Percentiles rank a stretch among this genome's conserved stretches.
phyloP scores from a whole-genome alignment of 805 yeast species.

The Metschnikowia cubensis region DNA sequence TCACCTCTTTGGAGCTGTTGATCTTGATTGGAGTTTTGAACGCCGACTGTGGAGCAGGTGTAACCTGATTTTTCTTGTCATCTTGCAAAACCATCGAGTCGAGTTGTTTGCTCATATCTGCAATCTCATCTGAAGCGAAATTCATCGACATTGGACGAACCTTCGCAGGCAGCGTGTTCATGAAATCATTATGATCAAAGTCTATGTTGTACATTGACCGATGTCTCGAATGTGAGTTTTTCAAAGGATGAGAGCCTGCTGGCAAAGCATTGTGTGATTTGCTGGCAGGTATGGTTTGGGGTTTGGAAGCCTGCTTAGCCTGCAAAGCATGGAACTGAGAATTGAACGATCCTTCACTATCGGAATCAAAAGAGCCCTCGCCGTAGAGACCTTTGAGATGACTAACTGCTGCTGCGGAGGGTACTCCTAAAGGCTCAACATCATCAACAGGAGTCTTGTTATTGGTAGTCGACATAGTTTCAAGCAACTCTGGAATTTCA shows the following conservation, averaged over 20 bases:
- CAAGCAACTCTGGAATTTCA: constrained; percentile 39
- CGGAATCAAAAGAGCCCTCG: constrained; percentile 30
- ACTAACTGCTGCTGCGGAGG: constrained; percentile 29
- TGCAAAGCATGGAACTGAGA: constrained; percentile 17
- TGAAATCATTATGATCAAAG: constrained; percentile 7
- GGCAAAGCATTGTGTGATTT: constrained; percentile 2
- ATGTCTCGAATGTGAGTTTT: constrained; percentile 31
- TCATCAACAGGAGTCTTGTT: neutral
- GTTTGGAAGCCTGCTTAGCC: neutral
- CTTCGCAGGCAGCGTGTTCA: neutral
- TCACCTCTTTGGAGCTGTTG: constrained; percentile 1
- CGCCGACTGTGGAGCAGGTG: neutral
- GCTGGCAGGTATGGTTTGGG: constrained; percentile 1
- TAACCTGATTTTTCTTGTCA: neutral
- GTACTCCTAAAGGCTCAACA: constrained; percentile 36
- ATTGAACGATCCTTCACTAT: constrained; percentile 25
- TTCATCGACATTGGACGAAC: constrained; percentile 3
- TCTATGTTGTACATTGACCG: constrained; percentile 37
- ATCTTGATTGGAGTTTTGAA: constrained; percentile 5
- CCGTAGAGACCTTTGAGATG: constrained; percentile 23
- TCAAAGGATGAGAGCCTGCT: constrained; percentile 4
- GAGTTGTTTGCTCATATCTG: neutral
- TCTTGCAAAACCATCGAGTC: neutral
- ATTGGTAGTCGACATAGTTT: constrained; percentile 1
- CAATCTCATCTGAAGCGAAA: neutral